Evolutionary conservation across 179 eudicot species (phyloP), one percentile per base, ranked within the genome.

Genomic region (Nepenthes alata): DNA sequence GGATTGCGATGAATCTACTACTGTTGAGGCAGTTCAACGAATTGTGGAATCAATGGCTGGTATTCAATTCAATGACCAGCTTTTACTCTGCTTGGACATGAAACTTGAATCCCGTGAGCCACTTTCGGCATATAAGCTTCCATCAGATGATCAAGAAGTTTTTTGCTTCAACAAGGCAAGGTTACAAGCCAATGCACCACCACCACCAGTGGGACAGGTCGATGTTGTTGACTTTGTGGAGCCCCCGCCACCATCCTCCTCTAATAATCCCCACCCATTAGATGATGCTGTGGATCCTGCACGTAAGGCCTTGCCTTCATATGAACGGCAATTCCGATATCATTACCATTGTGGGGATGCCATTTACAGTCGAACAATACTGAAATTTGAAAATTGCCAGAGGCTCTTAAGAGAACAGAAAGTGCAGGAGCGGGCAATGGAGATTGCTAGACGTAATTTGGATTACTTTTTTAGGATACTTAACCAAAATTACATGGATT

Each of bases 251-350:
- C 55, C 83, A 11, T 81, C 80, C 11, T 67, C 83, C 36, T 72
- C 84, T 1, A 73, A 77, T 47, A 75, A 83, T 49, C 83, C 87
- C 5, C 95, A 87, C 57, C 95, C 94, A 0, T 67, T 93, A 63
- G 98, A 93, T 78, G 85, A 79, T 70, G 90, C 95, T 60, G 65
- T 78, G 11, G 98, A 94, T 63, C 99, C 99, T 52, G 97, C 99
- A 3, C 70, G 90, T 14, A 87, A 85, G 74, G 99, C 97, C 25
- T 80, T 94, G 47, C 95, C 96, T 66, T 90, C 97, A 37, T 94
- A 94, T 62, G 99, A 94, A 72, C 79, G 91, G 60, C 87, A 87
- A 57, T 94, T 94, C 64, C 78, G 99, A 66, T 84, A 82, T 63
- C 97, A 94, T 78, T 94, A 83, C 76, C 87, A 87, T 57, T 72